phyloP scores from a whole-genome alignment of 345 rosid species.

The Hibiscus mutabilis region DNA sequence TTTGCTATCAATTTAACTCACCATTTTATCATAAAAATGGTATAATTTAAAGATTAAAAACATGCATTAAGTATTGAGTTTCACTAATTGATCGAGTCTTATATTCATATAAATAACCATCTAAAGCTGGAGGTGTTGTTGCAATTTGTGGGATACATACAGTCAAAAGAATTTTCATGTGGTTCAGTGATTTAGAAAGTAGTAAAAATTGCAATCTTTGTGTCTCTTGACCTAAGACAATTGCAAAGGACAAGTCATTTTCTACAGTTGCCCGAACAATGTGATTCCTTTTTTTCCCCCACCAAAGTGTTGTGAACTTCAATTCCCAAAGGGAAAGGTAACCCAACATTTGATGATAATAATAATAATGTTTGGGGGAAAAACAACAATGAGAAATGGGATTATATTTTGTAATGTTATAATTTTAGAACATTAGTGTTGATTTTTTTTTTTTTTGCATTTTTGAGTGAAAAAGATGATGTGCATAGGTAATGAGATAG shows the following conservation, averaged over 20 bases:
- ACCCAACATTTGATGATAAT: background rate
- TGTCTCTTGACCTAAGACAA: slow-evolving; percentile 23
- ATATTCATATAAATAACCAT: too few relatives aligned
- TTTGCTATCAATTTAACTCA: too few relatives aligned
- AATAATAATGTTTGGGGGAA: background rate
- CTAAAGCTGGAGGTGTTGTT: too few relatives aligned
- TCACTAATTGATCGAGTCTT: too few relatives aligned
- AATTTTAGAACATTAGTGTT: too few relatives aligned
- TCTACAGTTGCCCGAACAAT: background rate
- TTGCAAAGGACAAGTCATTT: slow-evolving; percentile 13
- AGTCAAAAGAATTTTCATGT: slow-evolving; percentile 7
- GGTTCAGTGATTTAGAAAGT: background rate
- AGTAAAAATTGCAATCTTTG: background rate
- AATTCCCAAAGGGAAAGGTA: background rate
- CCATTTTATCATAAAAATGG: too few relatives aligned
- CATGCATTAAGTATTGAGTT: too few relatives aligned
- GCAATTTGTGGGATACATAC: background rate
- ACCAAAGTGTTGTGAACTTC: background rate
- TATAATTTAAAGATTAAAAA: too few relatives aligned
- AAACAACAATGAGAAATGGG: too few relatives aligned
- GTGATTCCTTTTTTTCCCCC: background rate
- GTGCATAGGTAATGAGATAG: background rate
- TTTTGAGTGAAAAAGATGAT: too few relatives aligned
- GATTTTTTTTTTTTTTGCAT: too few relatives aligned
- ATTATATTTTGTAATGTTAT: too few relatives aligned